Conservation (phyloP, 805 yeast species). For the Blastobotrys terrestris region DNA sequence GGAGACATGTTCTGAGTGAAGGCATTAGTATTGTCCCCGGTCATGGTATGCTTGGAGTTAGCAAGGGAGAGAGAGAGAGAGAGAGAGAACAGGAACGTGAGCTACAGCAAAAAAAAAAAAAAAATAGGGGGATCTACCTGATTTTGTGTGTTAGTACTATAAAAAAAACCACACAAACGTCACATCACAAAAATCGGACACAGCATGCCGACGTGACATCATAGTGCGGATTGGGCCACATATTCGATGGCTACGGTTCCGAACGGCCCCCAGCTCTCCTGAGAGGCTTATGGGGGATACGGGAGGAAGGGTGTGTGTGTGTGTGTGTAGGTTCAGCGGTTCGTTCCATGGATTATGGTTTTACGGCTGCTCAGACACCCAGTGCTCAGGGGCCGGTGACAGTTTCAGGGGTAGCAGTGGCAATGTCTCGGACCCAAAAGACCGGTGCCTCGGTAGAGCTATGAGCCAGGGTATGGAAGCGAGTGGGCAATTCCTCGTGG, state of each 20-base stretch:
- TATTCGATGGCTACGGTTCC: too few relatives aligned
- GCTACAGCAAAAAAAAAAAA: neutral
- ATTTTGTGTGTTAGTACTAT: neutral
- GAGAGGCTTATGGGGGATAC: too few relatives aligned
- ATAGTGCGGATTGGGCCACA: neutral
- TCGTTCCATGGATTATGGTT: neutral
- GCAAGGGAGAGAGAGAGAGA: neutral
- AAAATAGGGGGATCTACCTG: neutral
- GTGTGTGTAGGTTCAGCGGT: too few relatives aligned
- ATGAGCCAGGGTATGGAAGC: too few relatives aligned
- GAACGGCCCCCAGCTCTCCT: too few relatives aligned
- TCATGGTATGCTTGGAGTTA: neutral
- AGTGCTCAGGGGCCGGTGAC: neutral
- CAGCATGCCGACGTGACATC: neutral
- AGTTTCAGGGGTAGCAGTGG: neutral
- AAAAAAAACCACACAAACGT: neutral
- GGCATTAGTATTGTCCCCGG: neutral
- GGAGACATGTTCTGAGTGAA: conserved; percentile 21
- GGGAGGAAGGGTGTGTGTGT: too few relatives aligned
- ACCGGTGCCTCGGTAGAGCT: too few relatives aligned
- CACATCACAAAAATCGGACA: neutral
- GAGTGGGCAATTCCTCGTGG: too few relatives aligned
- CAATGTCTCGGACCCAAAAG: too few relatives aligned
- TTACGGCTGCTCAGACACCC: neutral
- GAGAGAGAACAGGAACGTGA: neutral